Conservation (phyloP, 2,329 filamentous ascomycete genomes). For the Aspergillus brunneoviolaceus region DNA sequence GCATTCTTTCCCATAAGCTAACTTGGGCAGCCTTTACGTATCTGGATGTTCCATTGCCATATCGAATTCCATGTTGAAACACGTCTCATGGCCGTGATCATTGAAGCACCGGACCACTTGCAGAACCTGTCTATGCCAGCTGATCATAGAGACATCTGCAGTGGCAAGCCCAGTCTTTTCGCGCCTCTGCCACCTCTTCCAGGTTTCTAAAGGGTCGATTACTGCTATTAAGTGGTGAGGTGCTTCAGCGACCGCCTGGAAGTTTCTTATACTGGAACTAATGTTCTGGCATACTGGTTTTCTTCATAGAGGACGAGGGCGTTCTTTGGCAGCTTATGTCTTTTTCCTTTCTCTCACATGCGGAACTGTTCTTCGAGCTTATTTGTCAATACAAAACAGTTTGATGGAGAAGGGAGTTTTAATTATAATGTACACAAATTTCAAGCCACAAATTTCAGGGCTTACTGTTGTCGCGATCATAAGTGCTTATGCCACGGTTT, state of each 20-base stretch:
- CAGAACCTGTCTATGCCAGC: conserved; percentile 5
- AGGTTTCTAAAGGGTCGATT: background rate
- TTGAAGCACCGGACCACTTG: conserved; percentile 30
- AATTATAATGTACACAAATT: background rate
- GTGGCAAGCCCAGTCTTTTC: background rate
- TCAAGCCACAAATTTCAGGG: background rate
- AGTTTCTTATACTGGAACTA: too few species aligned
- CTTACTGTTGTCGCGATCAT: too few species aligned
- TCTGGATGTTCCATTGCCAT: conserved; percentile 41
- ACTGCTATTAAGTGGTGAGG: background rate
- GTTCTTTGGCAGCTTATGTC: background rate
- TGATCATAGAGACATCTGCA: conserved; percentile 7
- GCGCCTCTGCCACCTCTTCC: conserved; percentile 1
- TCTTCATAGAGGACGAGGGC: background rate
- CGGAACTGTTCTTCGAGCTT: background rate
- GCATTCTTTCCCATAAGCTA: background rate
- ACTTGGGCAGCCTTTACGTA: conserved; percentile 11
- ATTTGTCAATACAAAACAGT: background rate
- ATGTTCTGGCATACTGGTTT: background rate
- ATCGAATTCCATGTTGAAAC: conserved; percentile 37
- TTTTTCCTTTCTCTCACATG: background rate
- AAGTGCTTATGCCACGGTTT: too few species aligned
- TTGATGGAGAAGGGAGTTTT: background rate
- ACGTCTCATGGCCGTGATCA: conserved; percentile 33
- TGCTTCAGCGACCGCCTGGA: background rate